Base-by-base conservation (phyloP, 768 basidiomycete genomes). In the Phanerochaete carnosa region DNA sequence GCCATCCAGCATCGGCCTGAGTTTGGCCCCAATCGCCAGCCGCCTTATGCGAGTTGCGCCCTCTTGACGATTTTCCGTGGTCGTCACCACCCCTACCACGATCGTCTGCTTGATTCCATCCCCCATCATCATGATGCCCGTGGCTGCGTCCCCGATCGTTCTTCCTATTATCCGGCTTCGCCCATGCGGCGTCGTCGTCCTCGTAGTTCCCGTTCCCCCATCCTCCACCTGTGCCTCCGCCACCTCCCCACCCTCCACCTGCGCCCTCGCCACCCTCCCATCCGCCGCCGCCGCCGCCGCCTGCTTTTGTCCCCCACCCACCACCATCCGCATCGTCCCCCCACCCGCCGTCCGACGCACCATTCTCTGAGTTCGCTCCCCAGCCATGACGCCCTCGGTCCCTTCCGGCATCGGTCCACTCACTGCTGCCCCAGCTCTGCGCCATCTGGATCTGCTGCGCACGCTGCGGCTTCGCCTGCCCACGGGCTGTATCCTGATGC, bases 341-440 rank as follows among this genome's bases (percentile, higher is more conserved):
- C 39, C 63, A 50, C 32, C 51, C 61, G 46, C 65, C 62, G 22
- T n/a, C n/a, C n/a, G n/a, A n/a, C n/a, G 51, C 60, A 7, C 46
- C 62, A 45, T 45, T 16, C 43, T 15, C 43, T 4, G 16, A 15
- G 16, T 15, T 15, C 15, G 46, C 46, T 23, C 46, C 46, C 28
- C 46, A 15, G 7, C 23, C 49, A 51, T 51, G 16, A 8, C 9
- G 15, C 13, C 49, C 28, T 7, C 7, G 49, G 25, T n/a, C 49
- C 33, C 32, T 22, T 19, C 47, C 49, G 23, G 13, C 35, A 26
- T 47, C 47, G 16, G 12, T 53, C 60, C 58, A 60, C 32, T 50
- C 63, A 52, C 57, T 59, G 30, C 59, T 65, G 5, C 63, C 63
- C 70, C 70, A 69, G 59, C 67, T 68, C 15, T 66, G 61, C n/a